A percentile compares a stretch with the other conserved stretches of the same genome.
Evolutionary conservation across 2,329 filamentous ascomycete species (phyloP).

Genomic region (Thielaviopsis euricoi): DNA sequence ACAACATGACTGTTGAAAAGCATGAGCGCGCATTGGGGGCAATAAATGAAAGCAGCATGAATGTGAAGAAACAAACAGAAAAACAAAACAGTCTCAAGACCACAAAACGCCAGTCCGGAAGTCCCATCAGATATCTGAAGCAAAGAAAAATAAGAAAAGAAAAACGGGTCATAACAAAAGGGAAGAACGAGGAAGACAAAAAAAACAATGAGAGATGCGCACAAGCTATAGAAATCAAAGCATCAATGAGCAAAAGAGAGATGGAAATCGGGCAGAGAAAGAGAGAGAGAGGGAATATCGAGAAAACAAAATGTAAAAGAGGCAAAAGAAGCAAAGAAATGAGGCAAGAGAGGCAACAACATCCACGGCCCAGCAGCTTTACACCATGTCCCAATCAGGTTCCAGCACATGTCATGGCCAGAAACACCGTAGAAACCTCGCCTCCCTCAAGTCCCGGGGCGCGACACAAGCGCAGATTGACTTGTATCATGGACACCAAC

Average conservation of each 20-base stretch:
- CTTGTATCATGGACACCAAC: not conserved
- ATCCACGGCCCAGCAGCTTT: not conserved
- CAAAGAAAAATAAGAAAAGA: slow-evolving; percentile 8
- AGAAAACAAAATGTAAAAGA: not conserved
- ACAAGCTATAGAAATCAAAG: not conserved
- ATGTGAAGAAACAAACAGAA: not conserved
- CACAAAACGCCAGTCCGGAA: slow-evolving; percentile 6
- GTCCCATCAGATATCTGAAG: slow-evolving; percentile 3
- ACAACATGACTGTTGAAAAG: not conserved
- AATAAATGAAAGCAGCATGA: slow-evolving; percentile 2
- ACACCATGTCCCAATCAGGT: not conserved
- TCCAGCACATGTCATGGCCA: not conserved
- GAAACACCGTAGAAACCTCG: not conserved
- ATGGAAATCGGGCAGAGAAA: not conserved
- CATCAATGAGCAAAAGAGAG: not conserved
- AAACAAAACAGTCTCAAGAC: slow-evolving; percentile 4
- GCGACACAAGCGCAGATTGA: no score
- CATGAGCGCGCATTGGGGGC: not conserved
- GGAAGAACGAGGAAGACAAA: not conserved
- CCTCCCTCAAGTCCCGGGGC: no score
- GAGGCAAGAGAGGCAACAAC: not conserved
- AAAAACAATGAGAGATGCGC: not conserved
- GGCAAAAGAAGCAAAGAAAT: not conserved
- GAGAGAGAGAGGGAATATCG: not conserved
- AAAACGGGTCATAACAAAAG: not conserved